These are phyloP conservation scores for Crassisporium funariophilum DNA, from an alignment of 768 basidiomycete species.

Conservation along the genomic window DNA sequence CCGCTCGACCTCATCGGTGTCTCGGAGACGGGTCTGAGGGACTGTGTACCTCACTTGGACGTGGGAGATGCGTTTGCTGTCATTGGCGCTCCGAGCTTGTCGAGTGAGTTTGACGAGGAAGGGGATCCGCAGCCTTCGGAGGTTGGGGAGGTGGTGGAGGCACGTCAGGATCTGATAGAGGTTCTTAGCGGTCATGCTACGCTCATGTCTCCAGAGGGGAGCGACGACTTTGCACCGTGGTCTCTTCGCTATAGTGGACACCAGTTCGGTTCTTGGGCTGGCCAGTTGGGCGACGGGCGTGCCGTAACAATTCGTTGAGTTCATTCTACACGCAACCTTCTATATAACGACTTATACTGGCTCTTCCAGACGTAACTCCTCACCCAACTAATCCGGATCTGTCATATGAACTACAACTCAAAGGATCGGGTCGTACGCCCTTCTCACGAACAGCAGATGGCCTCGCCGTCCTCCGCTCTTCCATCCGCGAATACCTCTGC, in stretches of 20 bases:
- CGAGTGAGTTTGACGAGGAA: conserved; percentile 38
- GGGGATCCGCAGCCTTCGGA: conserved; percentile 32
- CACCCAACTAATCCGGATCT: conserved; percentile 58
- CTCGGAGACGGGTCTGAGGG: conserved; percentile 64
- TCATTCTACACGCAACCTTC: neutral
- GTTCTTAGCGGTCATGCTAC: conserved; percentile 78
- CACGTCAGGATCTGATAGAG: conserved; percentile 75
- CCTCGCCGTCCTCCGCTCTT: conserved; percentile 91
- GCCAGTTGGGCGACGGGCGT: conserved; percentile 94
- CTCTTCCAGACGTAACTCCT: conserved; percentile 75
- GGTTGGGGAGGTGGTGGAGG: conserved; percentile 38
- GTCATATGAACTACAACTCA: conserved; percentile 87
- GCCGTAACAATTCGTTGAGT: conserved; percentile 77
- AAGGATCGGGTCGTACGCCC: conserved; percentile 92
- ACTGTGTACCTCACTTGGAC: conserved; percentile 83
- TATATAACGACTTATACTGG: conserved; percentile 3
- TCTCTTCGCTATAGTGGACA: conserved; percentile 90
- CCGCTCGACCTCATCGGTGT: conserved; percentile 69
- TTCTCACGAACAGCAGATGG: conserved; percentile 94
- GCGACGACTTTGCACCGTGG: conserved; percentile 71
- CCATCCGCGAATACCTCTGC: conserved; percentile 90
- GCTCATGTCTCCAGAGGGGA: conserved; percentile 50
- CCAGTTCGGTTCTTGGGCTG: conserved; percentile 89
- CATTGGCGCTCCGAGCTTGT: conserved; percentile 62
- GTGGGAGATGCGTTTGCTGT: conserved; percentile 80